Conservation (phyloP, 169 alveolate species). For the Plasmodium adleri region DNA sequence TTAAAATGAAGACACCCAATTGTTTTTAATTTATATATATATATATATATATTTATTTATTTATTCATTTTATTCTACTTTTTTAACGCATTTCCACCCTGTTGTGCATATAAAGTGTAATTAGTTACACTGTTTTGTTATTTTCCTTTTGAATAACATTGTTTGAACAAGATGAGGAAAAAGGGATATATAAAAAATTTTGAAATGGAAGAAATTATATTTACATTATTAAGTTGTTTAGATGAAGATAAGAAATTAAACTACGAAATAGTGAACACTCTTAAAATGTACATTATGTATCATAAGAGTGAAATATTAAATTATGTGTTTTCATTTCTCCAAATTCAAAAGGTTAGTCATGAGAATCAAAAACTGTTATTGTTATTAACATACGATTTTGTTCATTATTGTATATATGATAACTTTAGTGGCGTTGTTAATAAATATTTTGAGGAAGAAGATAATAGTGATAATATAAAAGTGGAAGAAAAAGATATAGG, state of each 20-base stretch:
- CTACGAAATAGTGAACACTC: conserved; percentile 60
- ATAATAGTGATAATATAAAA: conserved; percentile 1
- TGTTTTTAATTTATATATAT: no score
- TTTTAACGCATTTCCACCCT: no score
- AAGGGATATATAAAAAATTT: conserved; percentile 47
- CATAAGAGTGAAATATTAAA: conserved; percentile 69
- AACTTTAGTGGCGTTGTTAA: conserved; percentile 37
- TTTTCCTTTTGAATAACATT: neutral
- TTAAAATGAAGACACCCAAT: no score
- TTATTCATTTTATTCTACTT: no score
- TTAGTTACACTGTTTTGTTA: no score
- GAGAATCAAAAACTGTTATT: conserved; percentile 50
- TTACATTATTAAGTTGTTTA: conserved; percentile 41
- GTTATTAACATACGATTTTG: conserved; percentile 42
- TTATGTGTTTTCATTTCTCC: conserved; percentile 70
- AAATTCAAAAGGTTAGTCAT: conserved; percentile 72
- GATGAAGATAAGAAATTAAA: conserved; percentile 61
- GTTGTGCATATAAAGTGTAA: no score
- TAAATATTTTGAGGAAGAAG: conserved; percentile 24
- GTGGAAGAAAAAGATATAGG: conserved; percentile 2
- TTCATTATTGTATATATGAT: conserved; percentile 43
- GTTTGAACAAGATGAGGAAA: conserved; percentile 40
- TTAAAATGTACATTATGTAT: conserved; percentile 45
- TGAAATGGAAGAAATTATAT: conserved; percentile 65
- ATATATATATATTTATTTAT: no score